Percentiles rank a stretch among this genome's conserved stretches.
Evolutionary conservation across 2,329 filamentous ascomycete genomes (phyloP).

Genomic region (Fusarium temperatum): DNA sequence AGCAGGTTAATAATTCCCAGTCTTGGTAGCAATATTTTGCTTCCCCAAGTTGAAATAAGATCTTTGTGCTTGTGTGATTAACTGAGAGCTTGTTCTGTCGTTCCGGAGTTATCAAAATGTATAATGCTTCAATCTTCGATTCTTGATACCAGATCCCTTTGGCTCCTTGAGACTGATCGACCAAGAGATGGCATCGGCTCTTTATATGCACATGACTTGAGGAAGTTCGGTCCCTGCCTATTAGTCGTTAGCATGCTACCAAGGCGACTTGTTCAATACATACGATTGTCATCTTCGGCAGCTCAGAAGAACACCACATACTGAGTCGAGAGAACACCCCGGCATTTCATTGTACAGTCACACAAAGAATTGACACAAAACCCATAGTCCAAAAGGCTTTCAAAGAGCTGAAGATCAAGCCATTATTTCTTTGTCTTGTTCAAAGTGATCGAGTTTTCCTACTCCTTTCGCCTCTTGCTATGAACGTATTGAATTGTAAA

Average conservation of each 20-base stretch:
- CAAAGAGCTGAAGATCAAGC: slow-evolving; percentile 8
- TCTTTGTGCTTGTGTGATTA: neutral
- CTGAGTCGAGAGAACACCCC: neutral
- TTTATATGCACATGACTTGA: neutral
- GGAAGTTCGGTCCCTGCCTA: neutral
- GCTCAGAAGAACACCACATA: neutral
- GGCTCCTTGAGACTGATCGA: neutral
- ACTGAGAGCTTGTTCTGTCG: neutral
- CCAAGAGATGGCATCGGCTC: neutral
- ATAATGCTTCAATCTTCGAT: neutral
- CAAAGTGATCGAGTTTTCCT: slow-evolving; percentile 43
- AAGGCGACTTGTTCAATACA: neutral
- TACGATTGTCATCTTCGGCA: neutral
- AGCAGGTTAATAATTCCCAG: neutral
- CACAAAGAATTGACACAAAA: neutral
- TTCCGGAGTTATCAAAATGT: neutral
- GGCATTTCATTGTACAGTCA: neutral
- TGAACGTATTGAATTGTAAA: slow-evolving; percentile 44
- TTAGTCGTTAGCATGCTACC: neutral
- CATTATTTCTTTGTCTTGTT: slow-evolving; percentile 35
- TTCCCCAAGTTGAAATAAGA: neutral
- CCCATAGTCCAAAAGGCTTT: neutral
- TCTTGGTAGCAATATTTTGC: neutral
- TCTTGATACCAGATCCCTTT: neutral
- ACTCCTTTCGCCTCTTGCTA: slow-evolving; percentile 50